Evolutionary conservation across 371 early-diverging fungal genomes (phyloP).

Genomic region (Thermomucor indicae-seudaticae): DNA sequence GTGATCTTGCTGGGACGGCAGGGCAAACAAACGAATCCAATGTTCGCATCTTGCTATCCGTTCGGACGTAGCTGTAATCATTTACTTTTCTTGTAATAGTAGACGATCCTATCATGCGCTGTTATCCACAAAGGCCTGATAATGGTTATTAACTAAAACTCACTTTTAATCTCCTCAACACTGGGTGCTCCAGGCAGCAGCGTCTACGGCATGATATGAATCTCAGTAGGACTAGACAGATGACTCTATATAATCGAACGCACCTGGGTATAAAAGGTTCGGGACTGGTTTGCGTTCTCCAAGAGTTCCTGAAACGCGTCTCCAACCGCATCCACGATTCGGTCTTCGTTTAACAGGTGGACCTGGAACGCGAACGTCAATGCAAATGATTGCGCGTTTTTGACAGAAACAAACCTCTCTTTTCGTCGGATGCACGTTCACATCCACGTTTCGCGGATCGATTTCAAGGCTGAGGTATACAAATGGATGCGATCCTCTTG

Average conservation of each 20-base stretch:
- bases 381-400: not conserved
- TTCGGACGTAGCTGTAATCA: conserved; percentile 73
- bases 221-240: no score
- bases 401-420: conserved; percentile 54
- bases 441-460: conserved; percentile 87
- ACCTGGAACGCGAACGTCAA: conserved; percentile 53
- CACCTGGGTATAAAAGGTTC: conserved; percentile 56
- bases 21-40: conserved; percentile 56
- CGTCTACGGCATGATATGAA: no score
- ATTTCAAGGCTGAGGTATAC: conserved; percentile 86
- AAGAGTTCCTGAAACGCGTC: conserved; percentile 56
- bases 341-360: conserved; percentile 88
- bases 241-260: no score
- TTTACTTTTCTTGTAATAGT: conserved; percentile 17
- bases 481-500: conserved; percentile 89
- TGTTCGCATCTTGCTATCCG: conserved; percentile 67
- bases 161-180: no score
- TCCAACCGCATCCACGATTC: conserved; percentile 63
- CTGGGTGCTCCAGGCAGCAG: no score
- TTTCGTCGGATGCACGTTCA: conserved; percentile 99
- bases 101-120: no score
- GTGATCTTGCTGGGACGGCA: not conserved
- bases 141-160: no score
- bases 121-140: no score
- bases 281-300: conserved; percentile 45